Evolutionary conservation across 345 rosid genomes (phyloP), one percentile per base, ranked within the genome.

Genomic region (Brassica juncea): DNA sequence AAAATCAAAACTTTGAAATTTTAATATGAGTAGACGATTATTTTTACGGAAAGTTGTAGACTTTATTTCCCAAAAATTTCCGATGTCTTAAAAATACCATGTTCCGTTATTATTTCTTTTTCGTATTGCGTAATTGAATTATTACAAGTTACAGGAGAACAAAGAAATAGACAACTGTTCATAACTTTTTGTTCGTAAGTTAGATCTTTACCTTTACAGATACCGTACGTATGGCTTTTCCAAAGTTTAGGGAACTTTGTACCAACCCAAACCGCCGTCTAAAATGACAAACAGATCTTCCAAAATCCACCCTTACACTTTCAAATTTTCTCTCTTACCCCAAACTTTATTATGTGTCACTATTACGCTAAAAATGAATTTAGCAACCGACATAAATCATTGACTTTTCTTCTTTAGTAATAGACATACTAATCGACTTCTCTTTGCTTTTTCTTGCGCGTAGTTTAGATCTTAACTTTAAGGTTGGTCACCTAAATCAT

Each of bases 161-260:
- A 16, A 28, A 11, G 42, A 77, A 5, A 70, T 1, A 12, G 0
- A 23, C 21, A 5, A 27, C 34, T 16, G 60, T 37, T 70, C 57
- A 0, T 14, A 4, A 49, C 57, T n/a, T 49, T 47, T 49, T n/a
- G 57, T 49, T 47, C 15, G 6, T 49, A 49, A 49, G 57, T 49
- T 49, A 14, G 57, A 49, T 49, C 68, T 61, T 63, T 6, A 74
- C 47, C 73, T 74, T 63, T 73, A 66, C 19, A 59, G 70, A 62
- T 11, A 39, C 67, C 63, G 79, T 80, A 70, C 69, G 71, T 57
- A 39, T 21, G 16, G 59, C 79, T 75, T 80, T 80, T 80, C 83
- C 76, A 70, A 31, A 69, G 75, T 70, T 19, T 10, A 39, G 39
- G 83, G 80, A 80, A 70, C 68, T 19, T 19, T 3, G 9, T 72